Evolutionary conservation across 2,329 filamentous ascomycete genomes (phyloP).

Genomic region (Aspergillus hiratsukae): DNA sequence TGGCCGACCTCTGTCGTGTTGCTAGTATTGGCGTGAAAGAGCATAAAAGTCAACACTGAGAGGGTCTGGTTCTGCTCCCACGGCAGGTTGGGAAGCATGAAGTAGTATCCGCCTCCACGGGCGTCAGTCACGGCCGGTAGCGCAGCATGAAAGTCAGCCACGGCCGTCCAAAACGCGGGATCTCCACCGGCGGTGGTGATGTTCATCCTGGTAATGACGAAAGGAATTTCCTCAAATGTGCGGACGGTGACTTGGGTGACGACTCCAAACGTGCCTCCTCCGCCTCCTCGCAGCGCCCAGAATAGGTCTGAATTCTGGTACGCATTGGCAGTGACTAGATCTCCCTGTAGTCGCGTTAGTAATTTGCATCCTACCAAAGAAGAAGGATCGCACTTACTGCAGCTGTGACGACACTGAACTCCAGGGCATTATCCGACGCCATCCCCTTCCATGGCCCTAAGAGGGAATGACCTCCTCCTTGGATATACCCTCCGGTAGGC

Average conservation of each 20-base stretch:
- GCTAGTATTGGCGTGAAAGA: conserved; percentile 24
- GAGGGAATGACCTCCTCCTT: conserved; percentile 40
- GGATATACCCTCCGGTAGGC: conserved; percentile 32
- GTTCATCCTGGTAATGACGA: conserved; percentile 25
- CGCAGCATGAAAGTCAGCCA: conserved; percentile 32
- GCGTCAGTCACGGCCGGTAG: conserved; percentile 46
- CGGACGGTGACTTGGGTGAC: conserved; percentile 35
- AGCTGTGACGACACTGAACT: conserved; percentile 46
- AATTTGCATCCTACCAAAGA: background rate
- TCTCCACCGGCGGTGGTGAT: conserved; percentile 13
- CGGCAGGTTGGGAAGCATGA: conserved; percentile 29
- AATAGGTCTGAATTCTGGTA: conserved; percentile 45
- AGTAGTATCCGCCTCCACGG: conserved; percentile 36
- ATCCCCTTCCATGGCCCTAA: conserved; percentile 49
- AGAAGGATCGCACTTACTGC: conserved; percentile 16
- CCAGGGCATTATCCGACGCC: conserved; percentile 49
- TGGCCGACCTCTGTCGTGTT: conserved; percentile 14
- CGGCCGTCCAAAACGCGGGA: conserved; percentile 19
- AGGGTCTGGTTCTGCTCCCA: conserved; percentile 25
- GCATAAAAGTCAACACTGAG: conserved; percentile 9
- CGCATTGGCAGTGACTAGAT: conserved; percentile 42
- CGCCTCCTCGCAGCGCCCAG: conserved; percentile 41
- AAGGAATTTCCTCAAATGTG: conserved; percentile 37
- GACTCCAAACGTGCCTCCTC: conserved; percentile 17
- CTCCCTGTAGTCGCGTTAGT: conserved; percentile 25